Evolutionary conservation across 2,329 filamentous ascomycete genomes (phyloP).

Genomic region (Pezicula neosporulosa): DNA sequence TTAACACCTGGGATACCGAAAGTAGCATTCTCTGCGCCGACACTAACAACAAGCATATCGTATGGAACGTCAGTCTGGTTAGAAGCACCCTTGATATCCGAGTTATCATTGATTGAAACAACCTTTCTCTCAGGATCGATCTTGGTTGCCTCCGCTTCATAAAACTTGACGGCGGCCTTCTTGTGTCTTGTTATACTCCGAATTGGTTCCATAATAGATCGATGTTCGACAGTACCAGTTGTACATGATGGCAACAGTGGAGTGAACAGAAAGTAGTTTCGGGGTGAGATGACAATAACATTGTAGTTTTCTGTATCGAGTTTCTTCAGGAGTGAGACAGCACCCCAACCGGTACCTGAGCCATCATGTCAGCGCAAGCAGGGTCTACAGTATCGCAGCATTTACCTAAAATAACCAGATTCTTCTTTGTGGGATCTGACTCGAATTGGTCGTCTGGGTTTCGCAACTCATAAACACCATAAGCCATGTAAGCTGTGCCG

Average conservation of each 20-base stretch:
- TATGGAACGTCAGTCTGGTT: conserved; percentile 88
- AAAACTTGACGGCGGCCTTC: conserved; percentile 90
- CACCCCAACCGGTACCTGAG: conserved; percentile 91
- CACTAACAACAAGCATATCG: conserved; percentile 96
- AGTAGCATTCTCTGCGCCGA: conserved; percentile 96
- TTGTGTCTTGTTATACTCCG: conserved; percentile 95
- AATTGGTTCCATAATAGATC: conserved; percentile 99
- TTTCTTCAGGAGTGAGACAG: conserved; percentile 95
- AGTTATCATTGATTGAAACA: conserved; percentile 86
- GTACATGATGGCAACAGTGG: conserved; percentile 96
- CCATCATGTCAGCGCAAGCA: conserved; percentile 4
- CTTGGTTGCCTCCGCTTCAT: conserved; percentile 95
- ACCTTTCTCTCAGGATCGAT: conserved; percentile 90
- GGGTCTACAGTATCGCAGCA: conserved; percentile 6
- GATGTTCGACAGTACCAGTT: conserved; percentile 95
- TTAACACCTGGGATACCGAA: conserved; percentile 95
- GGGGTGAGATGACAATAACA: conserved; percentile 93
- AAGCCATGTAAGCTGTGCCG: conserved; percentile 68
- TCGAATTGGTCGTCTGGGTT: conserved; percentile 76
- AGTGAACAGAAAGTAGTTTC: conserved; percentile 99
- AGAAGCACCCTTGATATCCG: conserved; percentile 82
- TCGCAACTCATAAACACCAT: conserved; percentile 78
- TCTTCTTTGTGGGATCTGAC: conserved; percentile 91
- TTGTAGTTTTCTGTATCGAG: conserved; percentile 99
- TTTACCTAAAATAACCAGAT: conserved; percentile 88